phyloP scores from a whole-genome alignment of 2,329 filamentous ascomycete genomes.

The Dendryphion nanum region DNA sequence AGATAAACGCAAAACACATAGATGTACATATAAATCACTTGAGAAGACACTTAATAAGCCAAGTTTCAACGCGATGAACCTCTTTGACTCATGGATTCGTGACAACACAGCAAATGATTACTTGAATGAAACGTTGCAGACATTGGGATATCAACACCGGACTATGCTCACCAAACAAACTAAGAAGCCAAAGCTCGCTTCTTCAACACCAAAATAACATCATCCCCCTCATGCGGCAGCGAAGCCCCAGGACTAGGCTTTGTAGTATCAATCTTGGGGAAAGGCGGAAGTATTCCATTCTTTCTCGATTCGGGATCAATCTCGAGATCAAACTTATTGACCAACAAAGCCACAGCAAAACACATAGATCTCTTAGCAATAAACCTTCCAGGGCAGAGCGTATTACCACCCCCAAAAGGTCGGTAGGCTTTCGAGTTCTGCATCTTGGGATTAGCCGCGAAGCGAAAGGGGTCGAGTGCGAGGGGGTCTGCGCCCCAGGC shows the following conservation, averaged over 20 bases:
- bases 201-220: no score
- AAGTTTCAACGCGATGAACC: no score
- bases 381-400: constrained; percentile 13
- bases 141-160: no score
- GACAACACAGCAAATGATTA: no score
- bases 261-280: not conserved
- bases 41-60: no score
- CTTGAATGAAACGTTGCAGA: no score
- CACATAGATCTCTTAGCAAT: constrained; percentile 5
- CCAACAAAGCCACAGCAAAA: constrained; percentile 6
- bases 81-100: no score
- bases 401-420: constrained; percentile 14
- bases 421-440: constrained; percentile 5
- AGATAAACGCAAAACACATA: no score
- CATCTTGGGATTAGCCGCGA: constrained; percentile 9
- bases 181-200: no score
- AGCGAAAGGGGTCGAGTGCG: constrained; percentile 8
- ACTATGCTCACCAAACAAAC: no score
- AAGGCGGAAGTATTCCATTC: no score
- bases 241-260: not conserved
- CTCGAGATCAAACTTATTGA: constrained; percentile 1
- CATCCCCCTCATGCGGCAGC: not conserved
- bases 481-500: constrained; percentile 9
- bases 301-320: not conserved
- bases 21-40: no score